phyloP scores from a whole-genome alignment of 2,329 filamentous ascomycete genomes.

The Ophiosphaerella narmari region DNA sequence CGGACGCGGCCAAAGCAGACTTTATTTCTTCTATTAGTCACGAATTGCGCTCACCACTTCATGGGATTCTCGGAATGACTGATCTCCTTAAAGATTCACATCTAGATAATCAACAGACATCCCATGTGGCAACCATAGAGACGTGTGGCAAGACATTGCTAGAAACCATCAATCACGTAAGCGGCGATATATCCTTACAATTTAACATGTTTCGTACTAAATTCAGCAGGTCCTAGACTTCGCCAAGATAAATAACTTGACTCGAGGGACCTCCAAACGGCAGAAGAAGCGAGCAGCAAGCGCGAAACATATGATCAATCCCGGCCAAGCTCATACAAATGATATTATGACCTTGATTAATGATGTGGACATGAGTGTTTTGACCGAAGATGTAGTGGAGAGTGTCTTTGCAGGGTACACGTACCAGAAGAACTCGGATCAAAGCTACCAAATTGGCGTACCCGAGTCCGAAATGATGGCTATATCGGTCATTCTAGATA shows the following conservation, averaged over 20 bases:
- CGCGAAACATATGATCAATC: conserved; percentile 36
- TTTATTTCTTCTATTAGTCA: conserved; percentile 65
- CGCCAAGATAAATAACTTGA: conserved; percentile 46
- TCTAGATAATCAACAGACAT: conserved; percentile 48
- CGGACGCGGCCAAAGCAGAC: conserved; percentile 58
- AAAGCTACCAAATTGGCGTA: conserved; percentile 27
- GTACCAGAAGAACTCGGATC: conserved; percentile 36
- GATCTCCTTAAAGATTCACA: conserved; percentile 41
- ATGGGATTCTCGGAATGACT: conserved; percentile 60
- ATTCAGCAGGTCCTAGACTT: conserved; percentile 45
- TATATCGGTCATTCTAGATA: conserved; percentile 41
- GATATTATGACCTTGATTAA: conserved; percentile 42
- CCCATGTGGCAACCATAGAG: conserved; percentile 43
- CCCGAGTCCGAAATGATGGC: conserved; percentile 21
- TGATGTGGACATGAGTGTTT: conserved; percentile 41
- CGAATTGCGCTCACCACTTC: conserved; percentile 64
- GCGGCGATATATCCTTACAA: background rate
- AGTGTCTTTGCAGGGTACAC: conserved; percentile 45
- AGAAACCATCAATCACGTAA: conserved; percentile 49
- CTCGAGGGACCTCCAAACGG: conserved; percentile 34
- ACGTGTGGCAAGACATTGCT: conserved; percentile 47
- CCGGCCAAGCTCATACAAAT: conserved; percentile 37
- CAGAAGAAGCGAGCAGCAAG: conserved; percentile 37
- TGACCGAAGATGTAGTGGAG: conserved; percentile 45
- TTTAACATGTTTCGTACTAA: conserved; percentile 8